phyloP scores from a whole-genome alignment of 345 rosid genomes.

The Trapa incisa region DNA sequence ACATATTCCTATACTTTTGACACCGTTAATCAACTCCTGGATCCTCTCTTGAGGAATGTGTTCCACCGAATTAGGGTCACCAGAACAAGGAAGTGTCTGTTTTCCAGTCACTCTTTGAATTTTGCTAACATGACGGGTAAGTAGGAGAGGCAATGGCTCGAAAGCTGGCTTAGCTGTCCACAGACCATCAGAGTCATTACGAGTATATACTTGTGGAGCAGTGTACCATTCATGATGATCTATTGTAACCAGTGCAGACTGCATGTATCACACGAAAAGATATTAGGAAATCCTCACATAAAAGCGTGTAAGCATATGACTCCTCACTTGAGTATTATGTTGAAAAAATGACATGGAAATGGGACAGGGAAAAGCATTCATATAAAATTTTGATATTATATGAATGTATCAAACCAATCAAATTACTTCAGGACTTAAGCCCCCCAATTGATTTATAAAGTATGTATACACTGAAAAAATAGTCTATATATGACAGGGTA shows the following conservation, averaged over 20 bases:
- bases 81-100: constrained; percentile 17
- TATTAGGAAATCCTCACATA: too few relatives aligned
- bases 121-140: constrained; percentile 14
- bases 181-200: constrained; percentile 77
- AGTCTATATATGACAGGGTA: too few relatives aligned
- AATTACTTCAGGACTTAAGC: too few relatives aligned
- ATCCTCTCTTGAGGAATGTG: constrained; percentile 30
- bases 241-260: constrained; percentile 78
- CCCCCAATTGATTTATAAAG: too few relatives aligned
- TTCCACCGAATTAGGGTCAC: constrained; percentile 31
- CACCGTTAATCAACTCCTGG: constrained; percentile 38
- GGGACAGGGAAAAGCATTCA: too few relatives aligned
- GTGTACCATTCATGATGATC: constrained; percentile 98
- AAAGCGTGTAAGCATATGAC: too few relatives aligned
- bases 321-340: neutral
- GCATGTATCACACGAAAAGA: constrained; percentile 19
- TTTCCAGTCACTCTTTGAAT: constrained; percentile 5
- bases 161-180: constrained; percentile 69
- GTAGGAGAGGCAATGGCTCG: constrained; percentile 17
- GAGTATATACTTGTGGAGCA: constrained; percentile 75
- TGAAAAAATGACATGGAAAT: too few relatives aligned
- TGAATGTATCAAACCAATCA: too few relatives aligned
- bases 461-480: too few relatives aligned
- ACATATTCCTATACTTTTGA: constrained; percentile 37
- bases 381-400: too few relatives aligned